These are phyloP conservation scores for Crotalaria pallida DNA, from an alignment of 306 rosid genomes.

Conservation along the genomic window DNA sequence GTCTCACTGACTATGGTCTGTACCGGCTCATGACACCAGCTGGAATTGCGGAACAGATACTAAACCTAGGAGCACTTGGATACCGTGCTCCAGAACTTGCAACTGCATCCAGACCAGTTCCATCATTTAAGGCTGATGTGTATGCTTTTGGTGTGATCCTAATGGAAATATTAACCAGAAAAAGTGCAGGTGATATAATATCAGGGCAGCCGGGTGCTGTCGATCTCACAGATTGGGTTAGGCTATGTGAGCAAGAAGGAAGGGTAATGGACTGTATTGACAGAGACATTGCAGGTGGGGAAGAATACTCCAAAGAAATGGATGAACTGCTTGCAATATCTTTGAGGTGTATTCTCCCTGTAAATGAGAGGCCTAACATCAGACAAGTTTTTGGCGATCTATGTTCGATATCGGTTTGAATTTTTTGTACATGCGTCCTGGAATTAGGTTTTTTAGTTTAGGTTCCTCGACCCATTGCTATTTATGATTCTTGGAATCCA, in stretches of 20 bases:
- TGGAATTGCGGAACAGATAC: constrained; percentile 87
- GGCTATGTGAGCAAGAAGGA: constrained; percentile 90
- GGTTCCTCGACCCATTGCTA: constrained; percentile 73
- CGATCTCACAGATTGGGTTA: constrained; percentile 98
- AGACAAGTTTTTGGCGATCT: constrained; percentile 91
- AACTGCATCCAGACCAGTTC: constrained; percentile 60
- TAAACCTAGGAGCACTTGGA: constrained; percentile 93
- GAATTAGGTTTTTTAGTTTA: constrained; percentile 63
- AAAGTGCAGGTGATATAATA: constrained; percentile 96
- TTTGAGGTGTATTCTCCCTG: constrained; percentile 92
- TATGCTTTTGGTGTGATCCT: constrained; percentile 91
- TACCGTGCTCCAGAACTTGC: constrained; percentile 92
- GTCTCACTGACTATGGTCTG: constrained; percentile 76
- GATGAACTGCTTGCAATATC: constrained; percentile 75
- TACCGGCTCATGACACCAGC: constrained; percentile 90
- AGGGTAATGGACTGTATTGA: constrained; percentile 91
- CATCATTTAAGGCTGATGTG: constrained; percentile 88
- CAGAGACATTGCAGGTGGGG: constrained; percentile 85
- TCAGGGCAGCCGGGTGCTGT: constrained; percentile 94
- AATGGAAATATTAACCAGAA: constrained; percentile 85
- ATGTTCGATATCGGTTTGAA: constrained; percentile 68
- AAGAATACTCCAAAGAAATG: constrained; percentile 77
- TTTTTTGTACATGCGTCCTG: constrained; percentile 75
- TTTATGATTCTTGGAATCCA: constrained; percentile 35
- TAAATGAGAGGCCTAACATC: constrained; percentile 99